Base-by-base conservation (phyloP, 106 monocot genomes). In the Phalaenopsis equestris region DNA sequence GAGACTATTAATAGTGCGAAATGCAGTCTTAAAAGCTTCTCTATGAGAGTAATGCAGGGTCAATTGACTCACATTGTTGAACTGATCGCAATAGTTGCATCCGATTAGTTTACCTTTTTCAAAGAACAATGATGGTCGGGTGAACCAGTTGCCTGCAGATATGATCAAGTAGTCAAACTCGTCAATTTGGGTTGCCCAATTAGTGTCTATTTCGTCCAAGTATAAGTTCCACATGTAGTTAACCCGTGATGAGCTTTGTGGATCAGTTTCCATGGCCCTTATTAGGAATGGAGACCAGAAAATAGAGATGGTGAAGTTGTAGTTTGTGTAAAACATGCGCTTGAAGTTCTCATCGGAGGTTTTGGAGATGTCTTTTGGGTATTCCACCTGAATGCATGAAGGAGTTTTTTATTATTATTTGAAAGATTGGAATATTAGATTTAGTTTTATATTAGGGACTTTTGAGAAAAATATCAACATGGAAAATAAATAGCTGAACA, bases 121-220 rank as follows among this genome's bases (percentile, higher is more conserved):
- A 12, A 56, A 82, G 82, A 82, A 76, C 9, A 82, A 16, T 8
- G 76, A 76, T 12, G 75, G 80, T 3, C 73, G 73, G 17, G 47
- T 55, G 56, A 80, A 80, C 80, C 80, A 80, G n/a, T 72, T 73
- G 2, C 80, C 80, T 1, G 68, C 80, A 0, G 80, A 80, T 37
- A 80, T 16, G 72, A 80, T 41, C 41, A 80, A 17, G 68, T 73
- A 73, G 73, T 80, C 55, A 41, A 73, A 73, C 7, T n/a, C 39
- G n/a, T 73, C 73, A 16, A 80, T 73, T 12, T 73, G 55, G 19
- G 42, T 46, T 17, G 73, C 80, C 80, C 80, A 80, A 3, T 10
- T 37, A 4, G 70, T 15, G 36, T 80, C 80, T 19, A 73, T 41
- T 41, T 55, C 72, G 39, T 80, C 74, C 18, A 82, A 8, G 2